These are phyloP conservation scores for Pogostemon cablin DNA, from an alignment of 257 asterid genomes.

Conservation along the genomic window DNA sequence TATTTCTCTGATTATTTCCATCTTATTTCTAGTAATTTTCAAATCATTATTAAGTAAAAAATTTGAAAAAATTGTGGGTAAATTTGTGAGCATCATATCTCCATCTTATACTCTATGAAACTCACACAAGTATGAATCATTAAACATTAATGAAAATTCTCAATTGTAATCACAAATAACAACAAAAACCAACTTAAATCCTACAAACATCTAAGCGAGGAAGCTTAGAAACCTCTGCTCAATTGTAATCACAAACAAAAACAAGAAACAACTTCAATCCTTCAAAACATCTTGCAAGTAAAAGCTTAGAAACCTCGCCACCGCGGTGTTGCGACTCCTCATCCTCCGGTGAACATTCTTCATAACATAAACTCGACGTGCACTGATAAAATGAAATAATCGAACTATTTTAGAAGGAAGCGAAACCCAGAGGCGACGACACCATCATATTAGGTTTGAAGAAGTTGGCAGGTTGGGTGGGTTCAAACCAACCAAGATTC, in stretches of 20 bases:
- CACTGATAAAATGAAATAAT: not conserved
- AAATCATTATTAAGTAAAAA: too few species aligned
- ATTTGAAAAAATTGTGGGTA: too few species aligned
- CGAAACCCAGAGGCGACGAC: constrained; percentile 32
- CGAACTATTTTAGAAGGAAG: constrained; percentile 38
- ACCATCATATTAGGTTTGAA: constrained; percentile 4
- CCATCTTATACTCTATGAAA: too few species aligned
- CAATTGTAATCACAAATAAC: not conserved
- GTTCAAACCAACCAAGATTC: constrained; percentile 48
- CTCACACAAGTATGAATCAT: not conserved
- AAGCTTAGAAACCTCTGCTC: not conserved
- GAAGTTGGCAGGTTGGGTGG: constrained; percentile 22
- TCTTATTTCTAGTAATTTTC: too few species aligned
- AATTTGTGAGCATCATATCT: too few species aligned
- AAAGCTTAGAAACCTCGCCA: too few species aligned
- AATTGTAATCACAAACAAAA: not conserved
- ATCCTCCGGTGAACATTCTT: not conserved
- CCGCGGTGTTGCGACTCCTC: too few species aligned
- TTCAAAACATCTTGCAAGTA: too few species aligned
- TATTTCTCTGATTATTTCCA: not conserved
- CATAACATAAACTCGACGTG: not conserved
- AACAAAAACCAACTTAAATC: not conserved
- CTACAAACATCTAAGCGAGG: too few species aligned
- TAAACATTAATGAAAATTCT: not conserved
- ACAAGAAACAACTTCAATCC: not conserved